Conservation (phyloP, 169 alveolate genomes). For the Eimeria acervulina region DNA sequence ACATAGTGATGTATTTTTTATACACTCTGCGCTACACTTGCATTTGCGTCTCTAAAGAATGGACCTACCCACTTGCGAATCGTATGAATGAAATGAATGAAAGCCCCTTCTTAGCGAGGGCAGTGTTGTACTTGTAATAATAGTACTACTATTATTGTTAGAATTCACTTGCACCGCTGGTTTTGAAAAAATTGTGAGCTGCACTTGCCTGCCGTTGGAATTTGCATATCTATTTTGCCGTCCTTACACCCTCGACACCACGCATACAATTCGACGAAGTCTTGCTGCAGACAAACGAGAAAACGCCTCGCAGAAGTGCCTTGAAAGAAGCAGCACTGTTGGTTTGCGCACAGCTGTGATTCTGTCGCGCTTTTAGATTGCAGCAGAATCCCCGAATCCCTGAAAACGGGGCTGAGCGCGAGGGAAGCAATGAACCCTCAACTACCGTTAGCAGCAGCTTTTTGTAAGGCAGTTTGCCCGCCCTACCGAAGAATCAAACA, state of each 20-base stretch:
- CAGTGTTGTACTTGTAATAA: neutral
- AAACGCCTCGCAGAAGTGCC: neutral
- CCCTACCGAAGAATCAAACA: slow-evolving; percentile 45
- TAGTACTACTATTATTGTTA: neutral
- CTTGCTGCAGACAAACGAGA: slow-evolving; percentile 39
- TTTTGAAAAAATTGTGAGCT: neutral
- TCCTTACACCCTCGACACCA: slow-evolving; percentile 76
- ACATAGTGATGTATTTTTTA: too few species aligned
- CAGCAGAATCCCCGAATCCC: neutral
- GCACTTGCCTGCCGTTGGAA: slow-evolving; percentile 71
- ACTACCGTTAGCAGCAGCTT: neutral
- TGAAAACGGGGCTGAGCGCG: neutral
- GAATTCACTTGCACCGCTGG: neutral
- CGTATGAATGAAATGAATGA: neutral
- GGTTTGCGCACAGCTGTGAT: neutral
- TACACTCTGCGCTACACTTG: neutral
- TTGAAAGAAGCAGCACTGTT: neutral
- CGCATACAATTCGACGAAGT: slow-evolving; percentile 53
- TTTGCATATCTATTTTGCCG: slow-evolving; percentile 55
- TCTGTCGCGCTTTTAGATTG: neutral
- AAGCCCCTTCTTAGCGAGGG: neutral
- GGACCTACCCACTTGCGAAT: neutral
- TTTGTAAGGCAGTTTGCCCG: too few species aligned
- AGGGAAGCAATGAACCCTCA: neutral
- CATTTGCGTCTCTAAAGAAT: neutral